Evolutionary conservation across 345 rosid genomes (phyloP), one percentile per base, ranked within the genome.

Genomic region (Cardamine occulta): DNA sequence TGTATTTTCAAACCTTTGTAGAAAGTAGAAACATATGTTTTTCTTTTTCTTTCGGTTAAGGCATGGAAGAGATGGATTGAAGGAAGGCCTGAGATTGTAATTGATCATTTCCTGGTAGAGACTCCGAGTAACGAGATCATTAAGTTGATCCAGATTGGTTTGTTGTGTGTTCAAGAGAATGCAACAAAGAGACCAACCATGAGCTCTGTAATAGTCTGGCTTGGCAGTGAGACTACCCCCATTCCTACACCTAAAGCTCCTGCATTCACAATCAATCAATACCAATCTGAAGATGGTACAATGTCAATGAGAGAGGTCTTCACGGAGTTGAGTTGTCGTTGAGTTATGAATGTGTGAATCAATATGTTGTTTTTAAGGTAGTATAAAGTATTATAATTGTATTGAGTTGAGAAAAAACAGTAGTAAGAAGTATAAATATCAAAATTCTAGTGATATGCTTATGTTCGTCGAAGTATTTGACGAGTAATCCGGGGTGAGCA

Each of bases 51-150:
- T 24, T 24, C 26, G 28, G 28, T 26, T 1, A 1, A 26, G 28
- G 37, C 86, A 72, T 84, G 89, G 87, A 66, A 70, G 74, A 81
- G 78, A 62, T 84, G 90, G 90, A 66, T 56, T 39, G 81, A 73
- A 23, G 84, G 85, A 40, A 81, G 60, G 2, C 70, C 85, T 8
- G 53, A 53, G 45, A 80, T 70, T 57, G 32, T 83, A 44, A 21
- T 76, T n/a, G 90, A 86, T 76, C 85, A 70, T 14, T 13, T 59
- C 6, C 4, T 80, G 57, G 56, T 29, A 0, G 72, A 70, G 7
- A 68, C 55, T 44, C 54, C 63, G 2, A 39, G 26, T n/a, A 7
- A 56, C 3, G 73, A 69, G 18, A 55, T 69, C 4, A 69, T 10
- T 5, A 69, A 56, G 28, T 55, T 69, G 54, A 69, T 83, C 28